phyloP scores from a whole-genome alignment of 1,284 basidiomycete genomes.

The Puccinia novopanici region DNA sequence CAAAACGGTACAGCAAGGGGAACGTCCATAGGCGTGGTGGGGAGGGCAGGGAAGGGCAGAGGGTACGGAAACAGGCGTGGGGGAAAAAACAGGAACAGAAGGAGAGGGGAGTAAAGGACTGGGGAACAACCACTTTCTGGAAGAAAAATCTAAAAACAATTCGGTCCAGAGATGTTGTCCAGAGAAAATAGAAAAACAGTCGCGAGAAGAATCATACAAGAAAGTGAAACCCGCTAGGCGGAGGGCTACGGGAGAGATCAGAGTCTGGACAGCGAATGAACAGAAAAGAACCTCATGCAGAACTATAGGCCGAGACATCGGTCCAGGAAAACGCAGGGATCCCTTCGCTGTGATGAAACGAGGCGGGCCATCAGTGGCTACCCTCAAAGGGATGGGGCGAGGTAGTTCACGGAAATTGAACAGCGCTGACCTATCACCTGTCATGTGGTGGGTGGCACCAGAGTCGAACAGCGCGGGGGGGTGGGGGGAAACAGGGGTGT shows the following conservation, averaged over 20 bases:
- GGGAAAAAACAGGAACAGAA: too few relatives aligned
- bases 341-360: background rate
- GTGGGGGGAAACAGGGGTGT: too few relatives aligned
- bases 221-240: background rate
- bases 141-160: too few relatives aligned
- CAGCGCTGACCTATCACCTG: too few relatives aligned
- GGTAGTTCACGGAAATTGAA: too few relatives aligned
- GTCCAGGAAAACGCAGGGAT: background rate
- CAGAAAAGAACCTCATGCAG: background rate
- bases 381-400: background rate
- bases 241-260: background rate
- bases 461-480: too few relatives aligned
- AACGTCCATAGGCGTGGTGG: too few relatives aligned
- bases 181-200: background rate
- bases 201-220: background rate
- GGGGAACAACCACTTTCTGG: background rate
- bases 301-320: background rate
- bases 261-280: background rate
- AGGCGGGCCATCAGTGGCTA: background rate
- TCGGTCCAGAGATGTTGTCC: background rate
- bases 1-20: too few relatives aligned
- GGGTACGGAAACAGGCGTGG: too few relatives aligned
- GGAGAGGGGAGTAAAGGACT: too few relatives aligned
- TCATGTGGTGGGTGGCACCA: too few relatives aligned
- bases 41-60: background rate